Evolutionary conservation across 2,329 filamentous ascomycete genomes (phyloP), one percentile per base, ranked within the genome.

Genomic region (Pseudonectria foliicola): DNA sequence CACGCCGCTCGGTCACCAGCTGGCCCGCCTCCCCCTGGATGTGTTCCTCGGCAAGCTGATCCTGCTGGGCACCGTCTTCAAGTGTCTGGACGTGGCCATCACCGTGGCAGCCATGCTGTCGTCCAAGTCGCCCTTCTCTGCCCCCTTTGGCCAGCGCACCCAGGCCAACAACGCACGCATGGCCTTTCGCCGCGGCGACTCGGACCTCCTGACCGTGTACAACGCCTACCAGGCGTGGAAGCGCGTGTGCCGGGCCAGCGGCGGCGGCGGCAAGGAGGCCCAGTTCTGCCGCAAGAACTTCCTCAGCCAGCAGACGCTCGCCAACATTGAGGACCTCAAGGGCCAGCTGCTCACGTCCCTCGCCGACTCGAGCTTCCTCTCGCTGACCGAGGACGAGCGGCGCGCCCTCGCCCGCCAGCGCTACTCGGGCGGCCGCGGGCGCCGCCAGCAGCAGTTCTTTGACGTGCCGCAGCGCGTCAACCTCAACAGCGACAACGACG

Each of bases 201-300:
- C 92, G 0, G 92, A 98, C 56, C 71, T 96, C 1, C 68, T 96
- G 10, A 96, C 92, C 0, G 75, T 88, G 1, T 96, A 95, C 66
- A 95, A 95, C 55, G 92, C 92, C 2, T 98, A 98, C 59, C 67
- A 77, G 31, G 74, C 85, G 3, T 98, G 92, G 92, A 89, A 85
- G 53, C 79, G 80, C 37, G 79, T 89, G 4, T 93, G 86, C 59
- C 77, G 77, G 46, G 77, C 79, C 0, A 73, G 79, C 18, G 67
- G 61, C 2, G 64, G 59, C 7, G 71, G 74, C 7, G 71, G 75
- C 30, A 86, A 83, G 31, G 90, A 96, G 52, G 85, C 82, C 51
- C 77, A 88, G 46, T 98, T 93, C 61, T 98, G 92, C 64, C 81
- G 83, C 50, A 95, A 94, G 65, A 95, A 95, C 60, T 95, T 89